A percentile compares a stretch with the other conserved stretches of the same genome.
Evolutionary conservation across 306 rosid species (phyloP).

Genomic region (Dryas octopetala): DNA sequence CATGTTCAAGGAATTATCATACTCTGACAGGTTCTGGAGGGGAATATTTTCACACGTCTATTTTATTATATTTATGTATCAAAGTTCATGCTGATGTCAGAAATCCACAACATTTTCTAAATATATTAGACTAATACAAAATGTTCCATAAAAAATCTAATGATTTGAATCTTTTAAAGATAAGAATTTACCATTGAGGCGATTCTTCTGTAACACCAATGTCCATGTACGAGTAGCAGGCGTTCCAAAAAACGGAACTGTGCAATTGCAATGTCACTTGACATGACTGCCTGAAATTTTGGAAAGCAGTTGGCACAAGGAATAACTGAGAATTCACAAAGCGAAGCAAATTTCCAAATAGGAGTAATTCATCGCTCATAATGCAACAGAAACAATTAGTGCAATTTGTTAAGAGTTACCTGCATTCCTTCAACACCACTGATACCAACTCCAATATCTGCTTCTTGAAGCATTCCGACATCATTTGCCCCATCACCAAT

Average conservation of each 20-base stretch:
- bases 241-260: slow-evolving; percentile 91
- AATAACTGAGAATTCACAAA: slow-evolving; percentile 8
- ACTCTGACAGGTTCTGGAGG: too few relatives aligned
- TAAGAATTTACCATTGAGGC: slow-evolving; percentile 75
- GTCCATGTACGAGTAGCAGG: slow-evolving; percentile 95
- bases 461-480: slow-evolving; percentile 99
- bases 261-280: slow-evolving; percentile 95
- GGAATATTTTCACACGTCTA: too few relatives aligned
- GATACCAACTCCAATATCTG: slow-evolving; percentile 94
- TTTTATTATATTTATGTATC: too few relatives aligned
- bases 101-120: background rate
- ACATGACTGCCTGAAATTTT: slow-evolving; percentile 88
- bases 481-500: slow-evolving; percentile 99
- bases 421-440: slow-evolving; percentile 99
- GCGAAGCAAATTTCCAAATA: background rate
- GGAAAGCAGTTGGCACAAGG: background rate
- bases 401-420: slow-evolving; percentile 44
- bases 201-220: slow-evolving; percentile 99
- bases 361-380: slow-evolving; percentile 13
- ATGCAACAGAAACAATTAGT: background rate
- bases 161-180: background rate
- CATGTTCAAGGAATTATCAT: too few relatives aligned
- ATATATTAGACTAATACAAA: background rate
- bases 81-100: too few relatives aligned
- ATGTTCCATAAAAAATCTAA: background rate